Base-by-base conservation (phyloP, 768 basidiomycete species). In the Hericium rajendrae region DNA sequence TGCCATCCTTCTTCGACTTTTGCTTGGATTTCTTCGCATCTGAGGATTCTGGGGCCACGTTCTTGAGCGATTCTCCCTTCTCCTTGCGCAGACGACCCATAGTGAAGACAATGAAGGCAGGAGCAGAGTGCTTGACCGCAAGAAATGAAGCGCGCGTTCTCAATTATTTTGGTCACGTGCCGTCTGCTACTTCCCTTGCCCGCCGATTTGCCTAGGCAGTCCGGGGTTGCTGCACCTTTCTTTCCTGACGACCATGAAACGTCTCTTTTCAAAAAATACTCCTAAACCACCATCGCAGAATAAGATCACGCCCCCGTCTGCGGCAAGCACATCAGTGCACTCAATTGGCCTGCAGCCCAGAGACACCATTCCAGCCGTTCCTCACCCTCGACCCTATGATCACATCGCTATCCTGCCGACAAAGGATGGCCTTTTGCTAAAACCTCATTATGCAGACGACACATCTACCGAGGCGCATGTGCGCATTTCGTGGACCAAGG, bases 381-480 rank as follows among this genome's bases (percentile, higher is more conserved):
- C 85, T n/a, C 86, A 90, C 67, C 88, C 88, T 26, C 80, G 78
- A 62, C 86, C 89, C 6, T 73, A 90, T 66, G 81, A 84, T 49
- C 75, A 82, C 59, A 80, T 93, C 43, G 79, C 79, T n/a, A 60
- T 91, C 37, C 65, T 84, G 41, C 77, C 76, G 3, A 78, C 85
- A 1, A 69, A 73, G 16, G 74, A 79, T 8, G 89, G 87, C 4
- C 75, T 93, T n/a, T 65, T 88, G 52, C 72, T 92, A 54, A 77
- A 83, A 48, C 86, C 85, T 20, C 78, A 82, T 64, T 59, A 73
- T 20, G 63, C 70, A 38, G 73, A 62, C 24, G 55, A 61, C n/a
- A 61, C 61, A n/a, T 55, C 64, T 43, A 49, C 66, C 59, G 68
- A 70, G 32, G 73, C 76, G 20, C 74, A 75, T 66, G 73, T 86